Evolutionary conservation across 306 rosid species (phyloP).

Genomic region (Quercus agrifolia): DNA sequence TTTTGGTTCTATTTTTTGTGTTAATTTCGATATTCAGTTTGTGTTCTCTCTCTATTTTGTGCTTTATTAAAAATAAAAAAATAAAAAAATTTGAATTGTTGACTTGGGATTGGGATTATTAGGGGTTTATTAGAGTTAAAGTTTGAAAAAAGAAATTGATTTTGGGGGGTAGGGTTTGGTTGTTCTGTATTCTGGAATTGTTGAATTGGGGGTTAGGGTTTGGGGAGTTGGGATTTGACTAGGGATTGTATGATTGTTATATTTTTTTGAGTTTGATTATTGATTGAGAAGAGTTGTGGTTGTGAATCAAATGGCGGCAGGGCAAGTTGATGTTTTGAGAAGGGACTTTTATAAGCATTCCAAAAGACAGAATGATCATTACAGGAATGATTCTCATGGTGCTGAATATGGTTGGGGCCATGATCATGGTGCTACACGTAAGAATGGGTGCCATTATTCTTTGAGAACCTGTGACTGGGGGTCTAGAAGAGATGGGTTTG

Average conservation of each 20-base stretch:
- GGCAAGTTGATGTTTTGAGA: slow-evolving; percentile 49
- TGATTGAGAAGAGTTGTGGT: slow-evolving; percentile 55
- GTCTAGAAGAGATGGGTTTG: slow-evolving; percentile 14
- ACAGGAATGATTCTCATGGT: slow-evolving; percentile 18
- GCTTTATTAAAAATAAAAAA: not conserved
- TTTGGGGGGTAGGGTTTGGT: slow-evolving; percentile 28
- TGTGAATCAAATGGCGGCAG: slow-evolving; percentile 80
- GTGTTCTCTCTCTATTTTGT: not conserved
- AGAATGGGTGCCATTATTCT: slow-evolving; percentile 10
- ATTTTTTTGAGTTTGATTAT: slow-evolving; percentile 29
- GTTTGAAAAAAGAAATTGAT: not conserved
- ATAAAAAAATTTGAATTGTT: not conserved
- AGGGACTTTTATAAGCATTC: slow-evolving; percentile 37
- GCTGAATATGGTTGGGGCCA: slow-evolving; percentile 6
- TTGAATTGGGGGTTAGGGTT: slow-evolving; percentile 26
- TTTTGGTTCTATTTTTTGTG: not conserved
- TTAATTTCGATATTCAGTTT: slow-evolving; percentile 8
- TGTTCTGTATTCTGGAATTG: not conserved
- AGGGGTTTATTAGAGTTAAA: slow-evolving; percentile 4
- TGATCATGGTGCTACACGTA: not conserved
- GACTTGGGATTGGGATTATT: slow-evolving; percentile 9
- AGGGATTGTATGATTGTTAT: slow-evolving; percentile 21
- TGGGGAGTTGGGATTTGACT: slow-evolving; percentile 6
- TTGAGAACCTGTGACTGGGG: not conserved
- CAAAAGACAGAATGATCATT: slow-evolving; percentile 28